These are phyloP conservation scores for Sergeia podlipaevii DNA, from an alignment of 208 protist genomes.

Conservation along the genomic window DNA sequence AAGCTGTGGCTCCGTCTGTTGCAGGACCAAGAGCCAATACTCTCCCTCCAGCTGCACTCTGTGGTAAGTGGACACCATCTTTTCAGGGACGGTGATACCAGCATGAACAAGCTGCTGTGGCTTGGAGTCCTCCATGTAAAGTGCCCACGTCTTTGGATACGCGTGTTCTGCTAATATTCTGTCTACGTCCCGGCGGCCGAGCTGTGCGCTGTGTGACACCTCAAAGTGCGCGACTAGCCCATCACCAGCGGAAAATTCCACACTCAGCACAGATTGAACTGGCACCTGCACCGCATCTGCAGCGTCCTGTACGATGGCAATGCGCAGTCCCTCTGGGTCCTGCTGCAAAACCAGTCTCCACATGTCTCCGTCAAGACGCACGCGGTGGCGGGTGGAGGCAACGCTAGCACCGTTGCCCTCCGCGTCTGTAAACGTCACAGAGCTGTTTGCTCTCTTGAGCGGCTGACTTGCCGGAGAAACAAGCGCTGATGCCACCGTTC, in stretches of 20 bases:
- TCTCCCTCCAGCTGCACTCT: constrained; percentile 10
- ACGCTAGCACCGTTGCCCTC: not conserved
- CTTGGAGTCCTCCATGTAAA: constrained; percentile 14
- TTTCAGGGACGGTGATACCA: too few relatives aligned
- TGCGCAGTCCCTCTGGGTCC: not conserved
- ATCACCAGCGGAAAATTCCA: constrained; percentile 12
- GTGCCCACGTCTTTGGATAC: constrained; percentile 14
- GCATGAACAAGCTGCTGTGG: not conserved
- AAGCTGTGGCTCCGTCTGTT: not conserved
- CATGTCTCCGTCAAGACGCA: constrained; percentile 8
- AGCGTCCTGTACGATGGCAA: constrained; percentile 15
- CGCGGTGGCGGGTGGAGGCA: constrained; percentile 13
- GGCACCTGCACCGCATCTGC: constrained; percentile 14
- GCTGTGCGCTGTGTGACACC: not conserved
- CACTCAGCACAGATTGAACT: not conserved
- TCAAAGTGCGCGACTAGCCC: too few relatives aligned
- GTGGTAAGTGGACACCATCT: constrained; percentile 4
- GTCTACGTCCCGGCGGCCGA: constrained; percentile 7
- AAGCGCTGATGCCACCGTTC: constrained; percentile 7
- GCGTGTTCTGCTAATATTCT: constrained; percentile 1
- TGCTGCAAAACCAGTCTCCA: constrained; percentile 6
- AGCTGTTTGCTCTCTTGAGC: constrained; percentile 7
- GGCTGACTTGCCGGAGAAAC: not conserved
- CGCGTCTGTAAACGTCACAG: constrained; percentile 1
- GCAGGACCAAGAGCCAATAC: constrained; percentile 5